phyloP scores from a whole-genome alignment of 805 yeast genomes.

The Teunomyces kruisii region DNA sequence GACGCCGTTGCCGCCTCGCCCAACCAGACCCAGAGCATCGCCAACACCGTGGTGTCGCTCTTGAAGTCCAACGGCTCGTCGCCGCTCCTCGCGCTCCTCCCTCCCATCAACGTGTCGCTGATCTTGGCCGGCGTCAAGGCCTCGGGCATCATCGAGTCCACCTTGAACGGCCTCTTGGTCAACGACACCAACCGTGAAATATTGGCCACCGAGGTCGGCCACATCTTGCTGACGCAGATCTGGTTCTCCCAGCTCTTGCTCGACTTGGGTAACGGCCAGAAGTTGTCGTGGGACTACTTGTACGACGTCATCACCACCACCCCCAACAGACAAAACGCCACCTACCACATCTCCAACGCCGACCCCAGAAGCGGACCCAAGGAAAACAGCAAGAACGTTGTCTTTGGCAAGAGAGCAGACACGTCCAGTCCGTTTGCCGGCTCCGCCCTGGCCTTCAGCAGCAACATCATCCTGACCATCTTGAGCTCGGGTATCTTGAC shows the following conservation, averaged over 20 bases:
- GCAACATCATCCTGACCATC: slow-evolving; percentile 21
- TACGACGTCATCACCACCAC: slow-evolving; percentile 29
- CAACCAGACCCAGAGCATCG: slow-evolving; percentile 11
- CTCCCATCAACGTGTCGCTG: slow-evolving; percentile 21
- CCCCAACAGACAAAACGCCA: slow-evolving; percentile 27
- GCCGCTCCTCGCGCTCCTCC: not conserved
- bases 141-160: slow-evolving; percentile 29
- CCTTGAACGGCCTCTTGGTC: slow-evolving; percentile 24
- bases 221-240: slow-evolving; percentile 21
- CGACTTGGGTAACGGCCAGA: slow-evolving; percentile 34
- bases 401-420: slow-evolving; percentile 6
- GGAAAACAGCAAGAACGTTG: slow-evolving; percentile 3
- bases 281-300: slow-evolving; percentile 28
- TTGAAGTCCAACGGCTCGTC: slow-evolving; percentile 1
- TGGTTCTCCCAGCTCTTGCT: slow-evolving; percentile 31
- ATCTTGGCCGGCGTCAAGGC: slow-evolving; percentile 18
- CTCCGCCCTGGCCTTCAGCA: slow-evolving; percentile 30
- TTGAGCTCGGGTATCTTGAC: slow-evolving; percentile 7
- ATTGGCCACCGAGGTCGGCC: slow-evolving; percentile 27
- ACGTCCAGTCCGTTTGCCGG: slow-evolving; percentile 23
- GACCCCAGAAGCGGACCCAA: slow-evolving; percentile 12
- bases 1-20: slow-evolving; percentile 31
- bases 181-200: slow-evolving; percentile 28
- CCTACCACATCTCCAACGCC: slow-evolving; percentile 28
- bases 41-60: not conserved